Evolutionary conservation across 192 early-diverging fungal genomes (phyloP), one percentile per base, ranked within the genome.

Genomic region (Pecoramyces ruminantium): DNA sequence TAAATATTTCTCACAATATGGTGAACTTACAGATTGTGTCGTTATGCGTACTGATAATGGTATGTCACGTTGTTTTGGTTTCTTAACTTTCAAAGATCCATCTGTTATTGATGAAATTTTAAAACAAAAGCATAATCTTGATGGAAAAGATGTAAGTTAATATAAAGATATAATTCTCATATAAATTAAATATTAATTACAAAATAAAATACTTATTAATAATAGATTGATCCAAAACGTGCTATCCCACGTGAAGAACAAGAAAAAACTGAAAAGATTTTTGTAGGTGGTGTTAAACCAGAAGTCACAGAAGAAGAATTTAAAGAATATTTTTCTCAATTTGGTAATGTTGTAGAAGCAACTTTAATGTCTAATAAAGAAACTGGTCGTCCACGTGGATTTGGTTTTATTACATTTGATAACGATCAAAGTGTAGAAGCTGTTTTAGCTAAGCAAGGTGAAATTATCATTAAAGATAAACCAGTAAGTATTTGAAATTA

Each of bases 391-490:
- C 92, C 94, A 27, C 93, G 96, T 58, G 96, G 96, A 13, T 97
- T 97, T 87, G 96, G 96, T 16, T 97, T 97, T 87, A 93, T 97
- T 78, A 96, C 94, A 0, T 97, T 96, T 87, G 94, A 93, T 67
- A 89, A 88, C 39, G 88, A 91, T 38, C 81, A 88, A 38, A 91
- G 90, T 18, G 93, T 96, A 28, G 95, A 97, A 25, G 90, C 89
- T 30, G 94, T 93, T 15, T 85, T 96, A 77, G 87, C 87, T 67
- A 84, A 90, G 83, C 86, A 88, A n/a, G 91, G 81, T 79, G 34
- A 93, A 30, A 86, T 96, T 51, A 85, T 83, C 28, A 85, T 96
- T 38, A 88, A 93, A 78, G 93, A 91, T 51, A 95, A 94, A 83
- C 81, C 84, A 78, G 93, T 93, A 87, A 85, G 82, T 29, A 34